Percentiles rank a stretch among this genome's conserved stretches.
phyloP scores from a whole-genome alignment of 192 early-diverging fungal species.

The Backusella luteola region DNA sequence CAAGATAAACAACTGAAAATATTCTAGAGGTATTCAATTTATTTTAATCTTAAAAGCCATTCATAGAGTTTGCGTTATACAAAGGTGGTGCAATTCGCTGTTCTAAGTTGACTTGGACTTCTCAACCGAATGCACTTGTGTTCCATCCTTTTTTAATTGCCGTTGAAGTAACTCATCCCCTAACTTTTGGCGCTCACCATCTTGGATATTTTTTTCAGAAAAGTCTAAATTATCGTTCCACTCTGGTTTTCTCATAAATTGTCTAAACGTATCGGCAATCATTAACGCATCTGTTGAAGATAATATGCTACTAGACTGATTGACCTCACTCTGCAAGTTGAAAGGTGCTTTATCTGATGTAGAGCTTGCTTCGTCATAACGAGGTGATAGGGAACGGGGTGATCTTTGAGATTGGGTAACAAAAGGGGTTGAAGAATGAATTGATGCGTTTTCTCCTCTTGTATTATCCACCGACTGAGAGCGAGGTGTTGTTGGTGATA shows the following conservation, averaged over 20 bases:
- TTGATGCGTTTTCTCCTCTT: slow-evolving; percentile 5
- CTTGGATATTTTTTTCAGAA: background rate
- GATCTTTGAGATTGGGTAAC: background rate
- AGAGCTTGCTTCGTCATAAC: slow-evolving; percentile 1
- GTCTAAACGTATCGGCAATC: slow-evolving; percentile 40
- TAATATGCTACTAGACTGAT: slow-evolving; percentile 27
- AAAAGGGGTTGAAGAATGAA: slow-evolving; percentile 21
- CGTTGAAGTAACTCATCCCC: background rate
- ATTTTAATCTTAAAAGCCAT: background rate
- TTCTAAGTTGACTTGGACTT: background rate
- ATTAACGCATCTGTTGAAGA: slow-evolving; percentile 37
- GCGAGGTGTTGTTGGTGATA: background rate
- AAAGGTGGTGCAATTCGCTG: background rate
- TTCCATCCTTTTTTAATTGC: slow-evolving; percentile 13
- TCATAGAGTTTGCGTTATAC: background rate
- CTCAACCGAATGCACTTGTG: slow-evolving; percentile 9
- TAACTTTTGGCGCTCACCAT: background rate
- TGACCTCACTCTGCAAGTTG: background rate
- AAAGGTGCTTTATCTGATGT: background rate
- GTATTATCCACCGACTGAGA: background rate
- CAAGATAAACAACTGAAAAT: background rate
- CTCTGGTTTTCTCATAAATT: slow-evolving; percentile 41
- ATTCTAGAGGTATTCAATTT: background rate
- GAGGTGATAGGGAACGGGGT: background rate
- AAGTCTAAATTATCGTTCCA: slow-evolving; percentile 27